These are phyloP conservation scores for Fusarium veterinarium DNA, from an alignment of 2,329 filamentous ascomycete genomes.

Conservation along the genomic window DNA sequence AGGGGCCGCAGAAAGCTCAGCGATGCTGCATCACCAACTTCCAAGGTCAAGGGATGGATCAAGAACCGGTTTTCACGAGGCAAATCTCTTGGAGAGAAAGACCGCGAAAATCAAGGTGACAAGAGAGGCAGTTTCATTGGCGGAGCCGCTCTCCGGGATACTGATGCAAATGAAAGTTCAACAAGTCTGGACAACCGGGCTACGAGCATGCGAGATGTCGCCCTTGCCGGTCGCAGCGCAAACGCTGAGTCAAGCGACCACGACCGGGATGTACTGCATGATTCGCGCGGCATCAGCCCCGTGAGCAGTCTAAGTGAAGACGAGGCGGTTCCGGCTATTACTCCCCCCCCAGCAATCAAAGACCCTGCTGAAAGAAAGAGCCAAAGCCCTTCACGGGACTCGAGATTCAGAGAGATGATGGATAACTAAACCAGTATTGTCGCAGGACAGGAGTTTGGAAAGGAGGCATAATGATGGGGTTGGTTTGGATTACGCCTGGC, in stretches of 20 bases:
- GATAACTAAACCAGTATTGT: constrained; percentile 39
- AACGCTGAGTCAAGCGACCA: constrained; percentile 37
- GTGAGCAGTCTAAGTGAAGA: constrained; percentile 49
- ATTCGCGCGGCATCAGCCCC: constrained; percentile 53
- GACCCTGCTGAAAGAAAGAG: constrained; percentile 52
- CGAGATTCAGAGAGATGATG: constrained; percentile 70
- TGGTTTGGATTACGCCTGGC: background rate
- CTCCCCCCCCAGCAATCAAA: constrained; percentile 53
- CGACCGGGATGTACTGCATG: constrained; percentile 29
- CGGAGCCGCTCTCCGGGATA: constrained; percentile 59
- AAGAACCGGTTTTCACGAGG: constrained; percentile 63
- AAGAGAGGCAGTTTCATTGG: constrained; percentile 61
- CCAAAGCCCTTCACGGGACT: constrained; percentile 66
- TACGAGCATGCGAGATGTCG: constrained; percentile 60
- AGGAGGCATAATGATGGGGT: background rate
- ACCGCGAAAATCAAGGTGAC: constrained; percentile 52
- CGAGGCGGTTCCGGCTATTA: constrained; percentile 44
- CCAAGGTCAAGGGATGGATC: constrained; percentile 65
- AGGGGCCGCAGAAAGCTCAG: constrained; percentile 32
- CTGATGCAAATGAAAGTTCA: constrained; percentile 58
- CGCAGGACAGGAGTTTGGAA: background rate
- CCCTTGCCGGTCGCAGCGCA: constrained; percentile 55
- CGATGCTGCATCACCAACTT: constrained; percentile 48
- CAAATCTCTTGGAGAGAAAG: constrained; percentile 55
- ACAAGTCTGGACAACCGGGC: constrained; percentile 56